Evolutionary conservation across 2,329 filamentous ascomycete species (phyloP), one percentile per base, ranked within the genome.

Genomic region (Raffaelea arxii): DNA sequence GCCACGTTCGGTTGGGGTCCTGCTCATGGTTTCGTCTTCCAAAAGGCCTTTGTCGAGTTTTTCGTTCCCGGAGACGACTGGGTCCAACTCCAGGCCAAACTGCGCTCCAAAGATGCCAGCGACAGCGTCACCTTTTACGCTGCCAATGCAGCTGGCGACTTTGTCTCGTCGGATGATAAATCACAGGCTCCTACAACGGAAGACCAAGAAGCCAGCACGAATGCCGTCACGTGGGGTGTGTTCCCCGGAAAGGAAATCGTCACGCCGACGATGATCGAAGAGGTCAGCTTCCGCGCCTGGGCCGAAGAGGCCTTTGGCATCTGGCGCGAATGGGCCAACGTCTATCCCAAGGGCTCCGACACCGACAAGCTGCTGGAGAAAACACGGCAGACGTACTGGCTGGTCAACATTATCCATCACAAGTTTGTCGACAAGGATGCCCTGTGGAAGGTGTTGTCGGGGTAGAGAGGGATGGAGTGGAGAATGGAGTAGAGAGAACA

Each of bases 241-340:
- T 98, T 97, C 70, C 91, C 92, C 0, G 92, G 92, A 49, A 95
- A 97, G 64, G 92, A 98, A 65, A 96, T 98, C 60, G 89, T 98
- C 22, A 92, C 98, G 65, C 92, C 92, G 14, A 98, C 92, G 14
- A 96, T 98, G 57, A 92, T 98, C 44, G 92, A 98, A 68, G 94
- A 88, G 16, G 84, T 98, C 62, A 94, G 87, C 63, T 98, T 98
- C 77, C 72, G 97, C 44, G 92, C 92, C 2, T 98, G 92, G 92
- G 78, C 81, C 48, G 92, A 97, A 60, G 92, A 98, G 71, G 91
- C 92, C 1, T 98, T 92, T 68, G 84, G 84, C 25, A 95, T 97
- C 58, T 97, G 91, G 86, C 77, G 74, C 37, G 92, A 97, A 69
- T 98, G 92, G 92, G 82, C 85, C 50, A 76, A 85, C 54, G 84